Percentiles rank a stretch among this genome's conserved stretches.
These are phyloP conservation scores for Rhizomucor pusillus DNA, from an alignment of 371 early-diverging fungal genomes.

Conservation along the genomic window DNA sequence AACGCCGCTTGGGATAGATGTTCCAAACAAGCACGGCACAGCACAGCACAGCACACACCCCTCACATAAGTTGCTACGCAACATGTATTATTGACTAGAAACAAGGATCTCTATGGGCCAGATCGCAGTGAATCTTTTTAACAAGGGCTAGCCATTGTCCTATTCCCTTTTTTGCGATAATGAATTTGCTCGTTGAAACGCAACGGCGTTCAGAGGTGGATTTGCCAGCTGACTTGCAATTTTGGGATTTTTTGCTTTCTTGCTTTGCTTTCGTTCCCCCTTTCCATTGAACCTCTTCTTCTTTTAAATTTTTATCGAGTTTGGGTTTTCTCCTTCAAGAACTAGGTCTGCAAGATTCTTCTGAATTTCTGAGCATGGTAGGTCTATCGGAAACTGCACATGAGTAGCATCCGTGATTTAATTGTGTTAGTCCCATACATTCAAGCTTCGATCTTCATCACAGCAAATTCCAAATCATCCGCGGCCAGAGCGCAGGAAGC, in stretches of 20 bases:
- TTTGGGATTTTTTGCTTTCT: constrained; percentile 3
- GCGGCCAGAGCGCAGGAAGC: not conserved
- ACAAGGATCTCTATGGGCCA: no score
- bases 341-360: not conserved
- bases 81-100: no score
- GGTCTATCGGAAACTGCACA: no score
- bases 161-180: no score
- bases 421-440: not conserved
- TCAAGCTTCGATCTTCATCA: constrained; percentile 1
- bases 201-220: not conserved
- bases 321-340: not conserved
- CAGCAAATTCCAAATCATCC: not conserved
- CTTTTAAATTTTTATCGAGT: constrained; percentile 2
- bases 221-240: constrained; percentile 1
- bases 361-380: not conserved
- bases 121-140: no score
- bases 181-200: no score
- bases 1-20: no score
- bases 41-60: no score
- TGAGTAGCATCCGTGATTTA: no score
- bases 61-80: no score
- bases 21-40: no score
- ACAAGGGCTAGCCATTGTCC: no score
- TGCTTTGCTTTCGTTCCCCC: constrained; percentile 6
- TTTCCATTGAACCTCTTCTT: constrained; percentile 3